phyloP scores from a whole-genome alignment of 345 rosid genomes.

The Ceriops decandra region DNA sequence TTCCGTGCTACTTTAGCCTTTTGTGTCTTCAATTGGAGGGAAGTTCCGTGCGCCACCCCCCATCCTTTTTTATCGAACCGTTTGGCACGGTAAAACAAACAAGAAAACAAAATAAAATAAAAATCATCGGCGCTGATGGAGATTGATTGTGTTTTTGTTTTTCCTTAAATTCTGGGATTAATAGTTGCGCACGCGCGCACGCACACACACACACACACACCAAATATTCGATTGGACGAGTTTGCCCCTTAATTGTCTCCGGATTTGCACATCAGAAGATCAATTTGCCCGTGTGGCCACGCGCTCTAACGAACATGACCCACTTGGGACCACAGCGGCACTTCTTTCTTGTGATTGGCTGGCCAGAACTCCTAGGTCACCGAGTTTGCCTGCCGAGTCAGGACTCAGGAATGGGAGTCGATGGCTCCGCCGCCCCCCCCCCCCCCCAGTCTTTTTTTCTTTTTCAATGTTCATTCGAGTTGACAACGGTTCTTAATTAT shows the following conservation, averaged over 20 bases:
- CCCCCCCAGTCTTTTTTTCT: too few relatives aligned
- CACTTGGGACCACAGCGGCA: not conserved
- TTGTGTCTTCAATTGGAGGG: not conserved
- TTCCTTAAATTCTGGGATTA: not conserved
- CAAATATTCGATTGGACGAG: conserved; percentile 5
- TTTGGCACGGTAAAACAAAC: not conserved
- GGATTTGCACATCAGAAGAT: not conserved
- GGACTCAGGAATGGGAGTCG: too few relatives aligned
- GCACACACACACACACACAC: not conserved
- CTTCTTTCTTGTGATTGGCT: conserved; percentile 5
- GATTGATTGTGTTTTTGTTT: too few relatives aligned
- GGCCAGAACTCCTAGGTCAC: not conserved
- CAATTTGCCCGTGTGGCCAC: not conserved
- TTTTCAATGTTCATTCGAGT: too few relatives aligned
- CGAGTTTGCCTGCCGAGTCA: not conserved
- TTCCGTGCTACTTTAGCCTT: conserved; percentile 21
- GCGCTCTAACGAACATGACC: not conserved
- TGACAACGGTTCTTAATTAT: too few relatives aligned
- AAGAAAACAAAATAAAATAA: too few relatives aligned
- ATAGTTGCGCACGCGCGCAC: not conserved
- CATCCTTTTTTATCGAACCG: not conserved
- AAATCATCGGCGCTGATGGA: conserved; percentile 5
- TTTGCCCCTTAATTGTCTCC: conserved; percentile 8
- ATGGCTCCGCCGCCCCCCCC: not conserved
- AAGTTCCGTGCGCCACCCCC: not conserved